Conservation (phyloP, 768 basidiomycete species). For the Gymnopilus dilepis region DNA sequence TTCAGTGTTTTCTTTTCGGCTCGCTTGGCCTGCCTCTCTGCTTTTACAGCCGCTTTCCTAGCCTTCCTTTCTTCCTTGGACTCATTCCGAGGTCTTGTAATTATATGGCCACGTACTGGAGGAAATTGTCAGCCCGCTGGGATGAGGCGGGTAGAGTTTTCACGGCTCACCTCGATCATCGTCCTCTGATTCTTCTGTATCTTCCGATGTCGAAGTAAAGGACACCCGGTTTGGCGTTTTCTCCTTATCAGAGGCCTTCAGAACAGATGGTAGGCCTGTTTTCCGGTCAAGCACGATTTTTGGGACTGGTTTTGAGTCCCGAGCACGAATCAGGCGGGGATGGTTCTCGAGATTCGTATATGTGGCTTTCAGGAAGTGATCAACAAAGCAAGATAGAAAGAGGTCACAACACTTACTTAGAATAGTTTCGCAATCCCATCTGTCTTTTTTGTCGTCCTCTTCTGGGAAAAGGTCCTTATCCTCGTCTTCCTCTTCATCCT, state of each 20-base stretch:
- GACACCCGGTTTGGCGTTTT: slow-evolving; percentile 21
- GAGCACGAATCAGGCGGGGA: slow-evolving; percentile 81
- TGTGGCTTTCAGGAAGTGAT: slow-evolving; percentile 63
- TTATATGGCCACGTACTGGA: slow-evolving; percentile 47
- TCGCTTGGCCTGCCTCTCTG: slow-evolving; percentile 66
- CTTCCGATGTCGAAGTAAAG: slow-evolving; percentile 23
- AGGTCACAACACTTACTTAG: slow-evolving; percentile 63
- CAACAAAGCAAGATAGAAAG: background rate
- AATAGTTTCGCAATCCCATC: slow-evolving; percentile 98
- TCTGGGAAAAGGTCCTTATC: slow-evolving; percentile 47
- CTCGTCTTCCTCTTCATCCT: slow-evolving; percentile 54
- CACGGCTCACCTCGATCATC: slow-evolving; percentile 29
- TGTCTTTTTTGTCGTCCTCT: slow-evolving; percentile 67
- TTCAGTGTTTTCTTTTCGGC: slow-evolving; percentile 70
- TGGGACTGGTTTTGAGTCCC: slow-evolving; percentile 55
- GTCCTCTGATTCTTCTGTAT: slow-evolving; percentile 35
- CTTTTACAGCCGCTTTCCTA: slow-evolving; percentile 73
- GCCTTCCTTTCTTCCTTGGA: slow-evolving; percentile 74
- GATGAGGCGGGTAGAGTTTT: background rate
- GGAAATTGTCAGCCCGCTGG: slow-evolving; percentile 16
- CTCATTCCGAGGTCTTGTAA: slow-evolving; percentile 78
- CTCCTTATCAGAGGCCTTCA: slow-evolving; percentile 26
- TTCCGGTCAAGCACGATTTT: slow-evolving; percentile 76
- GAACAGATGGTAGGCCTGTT: slow-evolving; percentile 74
- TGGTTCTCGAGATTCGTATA: slow-evolving; percentile 99